A percentile compares a stretch with the other conserved stretches of the same genome.
phyloP scores from a whole-genome alignment of 768 basidiomycete genomes.

The Hericium alpestre region DNA sequence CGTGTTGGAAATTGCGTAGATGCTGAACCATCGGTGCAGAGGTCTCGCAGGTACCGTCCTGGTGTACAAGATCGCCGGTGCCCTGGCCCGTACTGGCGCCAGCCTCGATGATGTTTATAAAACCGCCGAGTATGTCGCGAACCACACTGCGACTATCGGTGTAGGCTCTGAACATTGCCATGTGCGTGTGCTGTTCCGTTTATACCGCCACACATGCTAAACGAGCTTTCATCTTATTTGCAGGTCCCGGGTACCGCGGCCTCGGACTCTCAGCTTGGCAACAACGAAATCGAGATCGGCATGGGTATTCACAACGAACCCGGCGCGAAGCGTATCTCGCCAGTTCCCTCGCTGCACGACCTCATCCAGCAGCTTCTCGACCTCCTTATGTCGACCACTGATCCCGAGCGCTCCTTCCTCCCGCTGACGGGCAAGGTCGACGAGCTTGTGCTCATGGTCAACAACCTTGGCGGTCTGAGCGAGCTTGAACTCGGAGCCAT shows the following conservation, averaged over 20 bases:
- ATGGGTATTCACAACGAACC: conserved; percentile 90
- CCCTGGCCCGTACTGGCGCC: conserved; percentile 59
- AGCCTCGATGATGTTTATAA: conserved; percentile 58
- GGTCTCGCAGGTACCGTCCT: conserved; percentile 74
- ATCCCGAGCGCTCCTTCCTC: conserved; percentile 70
- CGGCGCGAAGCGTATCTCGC: conserved; percentile 57
- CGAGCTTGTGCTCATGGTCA: conserved; percentile 68
- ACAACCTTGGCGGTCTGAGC: conserved; percentile 81
- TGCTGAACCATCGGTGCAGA: conserved; percentile 24
- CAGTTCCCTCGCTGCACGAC: conserved; percentile 58
- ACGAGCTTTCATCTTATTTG: background rate
- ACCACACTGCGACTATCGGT: conserved; percentile 71
- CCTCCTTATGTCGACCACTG: conserved; percentile 58
- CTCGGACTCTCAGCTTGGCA: conserved; percentile 40
- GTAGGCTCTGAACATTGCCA: conserved; percentile 86
- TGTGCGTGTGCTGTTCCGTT: conserved; percentile 28
- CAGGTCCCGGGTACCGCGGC: conserved; percentile 73
- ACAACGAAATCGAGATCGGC: conserved; percentile 75
- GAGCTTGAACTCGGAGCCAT: conserved; percentile 72
- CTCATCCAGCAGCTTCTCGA: conserved; percentile 64
- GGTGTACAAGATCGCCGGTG: conserved; percentile 88
- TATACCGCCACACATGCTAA: background rate
- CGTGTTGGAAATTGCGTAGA: too few relatives aligned
- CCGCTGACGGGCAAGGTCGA: conserved; percentile 58
- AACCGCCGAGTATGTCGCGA: conserved; percentile 54